Evolutionary conservation across 495 filamentous ascomycete species (phyloP), one percentile per base, ranked within the genome.

Genomic region (Daldinia childiae): DNA sequence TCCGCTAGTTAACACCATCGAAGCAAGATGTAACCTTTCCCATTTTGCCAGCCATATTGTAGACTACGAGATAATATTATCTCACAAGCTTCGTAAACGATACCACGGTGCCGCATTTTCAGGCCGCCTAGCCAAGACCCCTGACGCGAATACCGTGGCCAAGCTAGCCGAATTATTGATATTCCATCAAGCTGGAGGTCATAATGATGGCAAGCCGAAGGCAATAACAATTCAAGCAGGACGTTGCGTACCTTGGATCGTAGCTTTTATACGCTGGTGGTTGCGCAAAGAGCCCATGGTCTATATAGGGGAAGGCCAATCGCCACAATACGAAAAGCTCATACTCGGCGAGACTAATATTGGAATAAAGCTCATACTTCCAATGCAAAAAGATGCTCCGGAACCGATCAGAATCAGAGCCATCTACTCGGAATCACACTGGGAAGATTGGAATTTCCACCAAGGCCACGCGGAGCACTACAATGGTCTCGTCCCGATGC

Each of bases 201-300:
- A 24, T 15, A 15, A 6, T 0, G 34, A 38, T 1, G 15, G 12
- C 55, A 59, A 45, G 24, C 36, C 15, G 8, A 19, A 38, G 21
- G 55, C 55, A 11, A 14, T 70, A 26, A 43, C 55, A 3, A 32
- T 70, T 3, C n/a, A 41, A 11, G 56, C 61, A 0, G 43, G 61
- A 2, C 27, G 45, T 5, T 70, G 61, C 29, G 61, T 30, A 7
- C 67, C 67, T 12, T 70, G 67, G 67, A 60, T 70, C 36, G 67
- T 48, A 3, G 67, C 67, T 4, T 61, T 70, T 26, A 5, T 70
- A 0, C 61, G 15, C 19, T 70, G 67, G 67, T 70, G 60, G 67
- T 6, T 51, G 4, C 32, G 36, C 21, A 48, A 52, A 26, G 26
- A 43, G 6, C 43, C 52, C 6, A 11, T 32, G 32, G 39, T 59